Evolutionary conservation across 371 early-diverging fungal genomes (phyloP), one percentile per base, ranked within the genome.

Genomic region (Lichtheimia ramosa): DNA sequence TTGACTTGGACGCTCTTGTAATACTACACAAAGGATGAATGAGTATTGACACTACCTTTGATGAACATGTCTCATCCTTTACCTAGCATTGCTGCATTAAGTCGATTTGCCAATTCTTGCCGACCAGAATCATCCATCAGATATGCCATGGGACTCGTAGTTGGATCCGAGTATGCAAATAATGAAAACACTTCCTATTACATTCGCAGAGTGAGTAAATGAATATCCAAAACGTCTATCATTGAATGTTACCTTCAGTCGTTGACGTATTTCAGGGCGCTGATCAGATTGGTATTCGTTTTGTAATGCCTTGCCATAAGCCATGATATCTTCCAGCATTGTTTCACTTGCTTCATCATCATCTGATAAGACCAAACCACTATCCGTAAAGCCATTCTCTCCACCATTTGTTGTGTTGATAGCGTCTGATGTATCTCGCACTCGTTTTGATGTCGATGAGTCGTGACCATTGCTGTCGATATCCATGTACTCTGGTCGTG

Each of bases 141-240:
- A 54, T 81, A 76, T 0, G 83, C 67, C 8, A 86, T 73, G 24
- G 87, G 81, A 62, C 84, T 83, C 34, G 69, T 58, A 14, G 62
- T 59, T 7, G 86, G 85, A 43, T 92, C 85, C 3, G 82, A 66
- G 61, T 96, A 95, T 3, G 95, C 95, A 34, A 94, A 64, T 34
- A 95, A 72, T 20, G 93, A 86, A 64, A 93, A 94, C 20, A 73
- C 68, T 54, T 75, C 74, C 73, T 75, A 52, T 16, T 21, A 53
- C 49, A 52, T 34, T 8, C n/a, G 34, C 10, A 10, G 5, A 25
- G 2, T 34, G 34, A 34, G 34, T 12, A 25, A 51, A 48, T 8
- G 41, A 25, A n/a, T n/a, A n/a, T n/a, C n/a, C n/a, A n/a, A n/a
- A n/a, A n/a, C n/a, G n/a, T n/a, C n/a, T n/a, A n/a, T n/a, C n/a